Evolutionary conservation across 805 yeast genomes (phyloP).

Genomic region (Ogataea sp.): DNA sequence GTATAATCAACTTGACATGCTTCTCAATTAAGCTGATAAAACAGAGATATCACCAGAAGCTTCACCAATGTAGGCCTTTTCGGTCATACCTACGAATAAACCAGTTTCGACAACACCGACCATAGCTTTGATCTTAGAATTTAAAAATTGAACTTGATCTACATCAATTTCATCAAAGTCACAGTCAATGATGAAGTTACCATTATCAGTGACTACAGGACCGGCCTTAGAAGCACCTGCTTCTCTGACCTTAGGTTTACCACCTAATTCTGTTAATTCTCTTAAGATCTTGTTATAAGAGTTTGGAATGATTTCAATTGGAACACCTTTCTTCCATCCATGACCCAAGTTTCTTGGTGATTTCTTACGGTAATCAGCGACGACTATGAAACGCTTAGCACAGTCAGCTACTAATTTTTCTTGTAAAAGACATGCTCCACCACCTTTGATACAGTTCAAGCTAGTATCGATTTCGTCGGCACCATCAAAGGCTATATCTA

Average conservation of each 20-base stretch:
- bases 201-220: constrained; percentile 92
- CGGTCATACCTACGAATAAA: constrained; percentile 66
- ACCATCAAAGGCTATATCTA: constrained; percentile 96
- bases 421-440: constrained; percentile 96
- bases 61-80: constrained; percentile 85
- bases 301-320: constrained; percentile 89
- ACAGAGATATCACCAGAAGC: constrained; percentile 45
- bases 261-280: constrained; percentile 59
- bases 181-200: constrained; percentile 88
- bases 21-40: too few species aligned
- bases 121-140: constrained; percentile 57
- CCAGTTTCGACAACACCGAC: constrained; percentile 98
- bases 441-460: constrained; percentile 91
- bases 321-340: constrained; percentile 85
- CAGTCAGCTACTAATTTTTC: constrained; percentile 88
- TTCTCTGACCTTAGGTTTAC: constrained; percentile 61
- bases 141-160: constrained; percentile 39
- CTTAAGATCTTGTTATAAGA: constrained; percentile 70
- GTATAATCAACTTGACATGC: too few species aligned
- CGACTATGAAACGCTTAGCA: constrained; percentile 69
- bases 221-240: constrained; percentile 95
- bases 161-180: constrained; percentile 73
- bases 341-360: constrained; percentile 62
- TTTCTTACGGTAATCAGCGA: constrained; percentile 87
- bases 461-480: constrained; percentile 90